Evolutionary conservation across 2,329 filamentous ascomycete genomes (phyloP), one percentile per base, ranked within the genome.

Genomic region (Trichoderma oligosporum): DNA sequence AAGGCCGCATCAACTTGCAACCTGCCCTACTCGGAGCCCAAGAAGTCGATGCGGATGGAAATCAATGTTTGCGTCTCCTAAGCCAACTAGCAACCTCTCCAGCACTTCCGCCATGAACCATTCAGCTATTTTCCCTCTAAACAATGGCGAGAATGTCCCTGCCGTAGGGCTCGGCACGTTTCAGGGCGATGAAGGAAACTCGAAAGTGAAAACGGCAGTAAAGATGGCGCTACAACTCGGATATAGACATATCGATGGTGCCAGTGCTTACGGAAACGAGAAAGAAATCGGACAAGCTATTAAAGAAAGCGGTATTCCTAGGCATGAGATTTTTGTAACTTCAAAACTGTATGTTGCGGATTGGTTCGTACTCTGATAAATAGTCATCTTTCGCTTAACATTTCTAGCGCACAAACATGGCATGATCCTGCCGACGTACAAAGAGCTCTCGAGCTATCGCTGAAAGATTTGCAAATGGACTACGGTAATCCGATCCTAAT

Each of bases 241-340:
- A 7, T 53, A 53, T 22, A 41, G 49, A 24, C 49, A 53, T 11
- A 53, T 53, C 18, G 49, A 53, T 42, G 38, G 49, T 7, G 49
- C 49, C 38, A 42, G n/a, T 5, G 49, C 49, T 8, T 53, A 53
- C 24, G 49, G 49, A 9, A 53, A 53, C 25, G 49, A 53, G 44
- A 53, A 35, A 12, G 27, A 53, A 35, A 53, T 53, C 3, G 49
- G 49, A 25, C 35, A 53, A 22, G 49, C 38, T 0, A 44, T 53
- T 16, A 53, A 35, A 25, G 38, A 53, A n/a, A 53, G 38, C 9
- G 38, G 49, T 1, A 44, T 53, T 18, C 49, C 38, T 3, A 44
- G 38, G n/a, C 20, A 35, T 25, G 49, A 53, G n/a, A 44, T 53
- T 9, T 53, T 53, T 25, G 27, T 53, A 14, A 53, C 49, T 5